Evolutionary conservation across 129 eudicot genomes (phyloP), one percentile per base, ranked within the genome.

Genomic region (Saposhnikovia divaricata): DNA sequence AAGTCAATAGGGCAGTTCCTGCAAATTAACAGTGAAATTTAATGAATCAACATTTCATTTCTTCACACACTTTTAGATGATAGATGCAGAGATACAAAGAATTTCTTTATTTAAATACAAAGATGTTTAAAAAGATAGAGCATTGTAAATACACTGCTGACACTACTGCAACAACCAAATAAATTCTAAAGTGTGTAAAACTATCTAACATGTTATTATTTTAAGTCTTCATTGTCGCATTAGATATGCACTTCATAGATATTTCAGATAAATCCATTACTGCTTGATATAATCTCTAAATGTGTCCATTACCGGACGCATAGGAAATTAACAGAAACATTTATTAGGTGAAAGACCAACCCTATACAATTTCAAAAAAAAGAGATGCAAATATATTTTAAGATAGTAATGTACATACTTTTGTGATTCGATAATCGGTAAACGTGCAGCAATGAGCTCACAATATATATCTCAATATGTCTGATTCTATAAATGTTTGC

Each of bases 1-100:
- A 94, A 70, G 79, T 94, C 97, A 85, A 92, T 90, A 61, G 98
- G 98, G 61, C 98, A 94, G 71, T 80, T 90, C 86, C 98, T 94
- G 71, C 15, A 3, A 63, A 61, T 75, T 74, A 74, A 55, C 42
- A 78, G 48, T 5, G 73, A 48, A 45, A 37, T 21, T 38, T 16
- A 57, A 78, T 78, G 8, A 5, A 65, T 42, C 43, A 74, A 44
- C 21, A 40, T 74, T 40, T 61, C 42, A 19, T 53, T 80, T 8
- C 53, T 40, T 39, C 11, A 46, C 31, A 73, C 51, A 42, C 15
- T n/a, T 59, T n/a, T 9, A 59, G 15, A 59, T n/a, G 0, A 53
- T 19, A 53, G 61, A 48, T 48, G 19, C 19, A 14, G 53, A 48
- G 53, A 53, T 53, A 19, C 9, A 19, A 25, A 53, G 10, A 53